These are phyloP conservation scores for Chlorella sp. DNA, from an alignment of 139 green algal species.

Conservation along the genomic window DNA sequence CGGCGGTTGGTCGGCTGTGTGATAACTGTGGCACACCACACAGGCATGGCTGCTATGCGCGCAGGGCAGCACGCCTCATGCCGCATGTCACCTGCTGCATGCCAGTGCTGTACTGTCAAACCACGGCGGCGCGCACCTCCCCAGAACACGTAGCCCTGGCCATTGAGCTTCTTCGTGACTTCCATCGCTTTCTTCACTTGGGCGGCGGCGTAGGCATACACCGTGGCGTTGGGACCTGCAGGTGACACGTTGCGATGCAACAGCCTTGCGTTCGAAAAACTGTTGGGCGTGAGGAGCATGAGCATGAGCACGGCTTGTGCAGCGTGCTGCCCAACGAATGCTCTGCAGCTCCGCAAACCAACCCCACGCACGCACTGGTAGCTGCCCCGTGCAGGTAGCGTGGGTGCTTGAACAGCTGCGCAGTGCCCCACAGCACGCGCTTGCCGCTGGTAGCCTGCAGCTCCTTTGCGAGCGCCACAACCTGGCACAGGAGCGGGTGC, in stretches of 20 bases:
- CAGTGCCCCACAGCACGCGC: conserved; percentile 74
- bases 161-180: conserved; percentile 57
- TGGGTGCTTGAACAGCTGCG: conserved; percentile 83
- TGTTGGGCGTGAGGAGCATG: too few relatives aligned
- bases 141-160: conserved; percentile 82
- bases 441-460: conserved; percentile 62
- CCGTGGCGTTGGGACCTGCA: conserved; percentile 54
- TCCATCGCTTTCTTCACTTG: conserved; percentile 77
- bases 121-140: conserved; percentile 44
- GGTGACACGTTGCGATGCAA: neutral
- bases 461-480: conserved; percentile 48
- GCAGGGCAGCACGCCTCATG: too few relatives aligned
- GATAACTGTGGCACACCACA: too few relatives aligned
- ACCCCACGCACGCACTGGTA: conserved; percentile 47
- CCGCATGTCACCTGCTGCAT: too few relatives aligned
- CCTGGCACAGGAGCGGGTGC: neutral
- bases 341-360: too few relatives aligned
- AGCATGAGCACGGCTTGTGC: too few relatives aligned
- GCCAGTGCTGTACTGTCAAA: too few relatives aligned
- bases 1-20: too few relatives aligned
- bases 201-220: conserved; percentile 65
- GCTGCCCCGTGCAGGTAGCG: conserved; percentile 80
- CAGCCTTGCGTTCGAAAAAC: too few relatives aligned
- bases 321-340: too few relatives aligned
- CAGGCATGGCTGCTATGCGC: too few relatives aligned